These are phyloP conservation scores for Vicia sativa DNA, from an alignment of 306 rosid genomes.

Conservation along the genomic window DNA sequence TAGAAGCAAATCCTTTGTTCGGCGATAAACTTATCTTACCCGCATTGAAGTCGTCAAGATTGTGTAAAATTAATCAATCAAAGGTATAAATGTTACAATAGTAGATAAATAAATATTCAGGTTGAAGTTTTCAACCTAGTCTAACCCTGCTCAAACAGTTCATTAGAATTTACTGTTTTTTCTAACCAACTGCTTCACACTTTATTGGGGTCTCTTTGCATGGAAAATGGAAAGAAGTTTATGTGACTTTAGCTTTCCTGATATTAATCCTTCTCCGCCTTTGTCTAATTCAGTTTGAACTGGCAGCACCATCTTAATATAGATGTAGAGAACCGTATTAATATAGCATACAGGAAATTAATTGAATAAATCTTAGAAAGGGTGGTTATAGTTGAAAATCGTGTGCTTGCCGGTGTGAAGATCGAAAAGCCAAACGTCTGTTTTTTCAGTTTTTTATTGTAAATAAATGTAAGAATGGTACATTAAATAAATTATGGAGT, in stretches of 20 bases:
- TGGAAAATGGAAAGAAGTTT: conserved; percentile 6
- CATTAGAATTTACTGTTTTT: conserved; percentile 11
- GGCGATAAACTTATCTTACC: conserved; percentile 84
- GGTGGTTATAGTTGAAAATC: too few species aligned
- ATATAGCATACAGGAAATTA: too few species aligned
- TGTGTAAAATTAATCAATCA: conserved; percentile 83
- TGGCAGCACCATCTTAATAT: too few species aligned
- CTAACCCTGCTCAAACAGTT: conserved; percentile 6
- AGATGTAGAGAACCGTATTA: too few species aligned
- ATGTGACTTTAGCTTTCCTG: background rate
- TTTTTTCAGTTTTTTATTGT: too few species aligned
- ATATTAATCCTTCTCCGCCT: too few species aligned
- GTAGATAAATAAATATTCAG: conserved; percentile 30
- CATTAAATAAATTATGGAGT: too few species aligned
- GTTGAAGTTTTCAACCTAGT: conserved; percentile 13
- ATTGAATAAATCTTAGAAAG: too few species aligned
- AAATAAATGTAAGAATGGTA: too few species aligned
- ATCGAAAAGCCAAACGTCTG: too few species aligned
- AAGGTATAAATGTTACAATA: conserved; percentile 55
- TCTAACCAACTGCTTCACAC: conserved; percentile 10
- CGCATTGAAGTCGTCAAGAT: conserved; percentile 64
- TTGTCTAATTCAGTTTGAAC: too few species aligned
- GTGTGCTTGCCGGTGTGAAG: too few species aligned
- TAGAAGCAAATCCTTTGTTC: conserved; percentile 83
- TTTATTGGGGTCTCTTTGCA: conserved; percentile 14